Evolutionary conservation across 495 filamentous ascomycete species (phyloP).

Genomic region (Polyplosphaeria fusca): DNA sequence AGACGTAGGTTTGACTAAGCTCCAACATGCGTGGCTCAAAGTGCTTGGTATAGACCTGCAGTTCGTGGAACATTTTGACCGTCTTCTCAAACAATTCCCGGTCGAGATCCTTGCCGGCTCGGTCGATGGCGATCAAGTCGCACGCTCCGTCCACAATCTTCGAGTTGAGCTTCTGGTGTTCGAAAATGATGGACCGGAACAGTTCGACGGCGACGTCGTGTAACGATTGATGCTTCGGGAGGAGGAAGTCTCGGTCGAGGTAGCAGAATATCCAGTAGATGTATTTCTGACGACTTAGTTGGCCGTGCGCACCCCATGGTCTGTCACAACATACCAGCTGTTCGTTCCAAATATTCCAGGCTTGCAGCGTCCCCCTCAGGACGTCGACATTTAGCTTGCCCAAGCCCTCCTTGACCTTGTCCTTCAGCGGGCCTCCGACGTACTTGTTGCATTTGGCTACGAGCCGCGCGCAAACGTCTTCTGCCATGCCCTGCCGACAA

Average conservation of each 20-base stretch:
- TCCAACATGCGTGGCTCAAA: conserved; percentile 75
- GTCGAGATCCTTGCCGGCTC: conserved; percentile 54
- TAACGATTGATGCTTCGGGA: conserved; percentile 59
- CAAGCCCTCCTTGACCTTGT: conserved; percentile 50
- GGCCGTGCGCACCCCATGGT: too few relatives aligned
- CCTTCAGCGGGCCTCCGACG: conserved; percentile 56
- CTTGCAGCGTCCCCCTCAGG: conserved; percentile 59
- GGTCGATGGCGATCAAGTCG: conserved; percentile 69
- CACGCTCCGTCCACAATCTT: conserved; percentile 69
- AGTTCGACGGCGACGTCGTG: conserved; percentile 56
- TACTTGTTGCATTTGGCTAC: conserved; percentile 60
- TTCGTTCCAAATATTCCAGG: conserved; percentile 76
- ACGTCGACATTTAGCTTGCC: conserved; percentile 59
- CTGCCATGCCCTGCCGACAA: conserved; percentile 70
- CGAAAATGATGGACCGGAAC: conserved; percentile 56
- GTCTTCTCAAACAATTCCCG: conserved; percentile 61
- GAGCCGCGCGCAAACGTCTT: conserved; percentile 61
- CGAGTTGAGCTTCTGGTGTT: conserved; percentile 50
- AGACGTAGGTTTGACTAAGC: conserved; percentile 62
- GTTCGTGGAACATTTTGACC: conserved; percentile 74
- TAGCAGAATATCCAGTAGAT: conserved; percentile 88
- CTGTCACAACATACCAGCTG: conserved; percentile 60
- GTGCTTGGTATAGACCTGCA: conserved; percentile 69
- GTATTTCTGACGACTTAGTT: conserved; percentile 62
- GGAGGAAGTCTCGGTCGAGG: conserved; percentile 82